These are phyloP conservation scores for Phytophthora sojae DNA, from an alignment of 352 stramenopile species.

Conservation along the genomic window DNA sequence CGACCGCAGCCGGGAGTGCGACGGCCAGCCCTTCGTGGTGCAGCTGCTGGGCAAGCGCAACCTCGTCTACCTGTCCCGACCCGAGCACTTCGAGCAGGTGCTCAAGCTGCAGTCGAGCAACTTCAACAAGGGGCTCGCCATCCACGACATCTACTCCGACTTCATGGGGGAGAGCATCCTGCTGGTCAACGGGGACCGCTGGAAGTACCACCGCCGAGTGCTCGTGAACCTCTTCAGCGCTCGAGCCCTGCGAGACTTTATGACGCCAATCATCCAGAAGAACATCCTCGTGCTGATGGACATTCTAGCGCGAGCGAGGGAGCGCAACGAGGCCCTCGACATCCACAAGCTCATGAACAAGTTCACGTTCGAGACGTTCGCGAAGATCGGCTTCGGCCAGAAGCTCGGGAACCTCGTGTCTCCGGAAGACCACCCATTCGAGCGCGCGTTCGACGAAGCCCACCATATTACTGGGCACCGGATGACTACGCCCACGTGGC, in stretches of 20 bases:
- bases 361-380: conserved; percentile 60
- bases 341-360: conserved; percentile 34
- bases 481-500: conserved; percentile 16
- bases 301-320: conserved; percentile 13
- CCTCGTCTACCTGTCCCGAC: conserved; percentile 25
- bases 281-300: conserved; percentile 17
- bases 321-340: conserved; percentile 5
- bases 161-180: conserved; percentile 73
- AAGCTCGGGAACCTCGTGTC: conserved; percentile 35
- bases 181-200: conserved; percentile 59
- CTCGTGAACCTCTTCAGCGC: conserved; percentile 85
- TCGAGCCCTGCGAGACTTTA: conserved; percentile 42
- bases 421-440: conserved; percentile 32
- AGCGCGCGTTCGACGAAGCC: conserved; percentile 36
- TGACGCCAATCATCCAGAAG: conserved; percentile 29
- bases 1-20: neutral
- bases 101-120: conserved; percentile 61
- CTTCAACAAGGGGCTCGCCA: conserved; percentile 66
- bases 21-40: conserved; percentile 14
- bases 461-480: conserved; percentile 23
- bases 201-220: conserved; percentile 70
- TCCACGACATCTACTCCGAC: conserved; percentile 45
- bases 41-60: conserved; percentile 21
- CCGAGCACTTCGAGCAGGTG: conserved; percentile 48
- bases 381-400: conserved; percentile 62